phyloP scores from a whole-genome alignment of 139 green algal species.

The Marvania coccoides region DNA sequence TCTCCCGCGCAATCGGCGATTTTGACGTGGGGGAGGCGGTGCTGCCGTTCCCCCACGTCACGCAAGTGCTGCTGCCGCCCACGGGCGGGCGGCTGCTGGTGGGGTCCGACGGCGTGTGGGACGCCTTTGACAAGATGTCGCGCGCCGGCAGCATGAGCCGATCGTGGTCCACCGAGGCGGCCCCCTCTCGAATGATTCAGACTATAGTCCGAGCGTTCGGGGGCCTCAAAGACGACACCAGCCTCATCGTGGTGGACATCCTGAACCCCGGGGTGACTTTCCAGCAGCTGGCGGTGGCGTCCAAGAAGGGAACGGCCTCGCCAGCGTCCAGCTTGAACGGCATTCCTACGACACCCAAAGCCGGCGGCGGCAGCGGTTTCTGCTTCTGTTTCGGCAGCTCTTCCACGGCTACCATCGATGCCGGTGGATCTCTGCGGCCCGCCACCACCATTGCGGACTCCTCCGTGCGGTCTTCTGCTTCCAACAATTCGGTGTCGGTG shows the following conservation, averaged over 20 bases:
- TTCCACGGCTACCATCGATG: not conserved
- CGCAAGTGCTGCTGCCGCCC: slow-evolving; percentile 61
- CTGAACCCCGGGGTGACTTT: slow-evolving; percentile 41
- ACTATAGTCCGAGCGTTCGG: slow-evolving; percentile 20
- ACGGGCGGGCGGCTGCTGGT: slow-evolving; percentile 66
- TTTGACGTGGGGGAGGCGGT: slow-evolving; percentile 75
- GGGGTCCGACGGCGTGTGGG: slow-evolving; percentile 84
- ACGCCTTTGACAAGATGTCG: slow-evolving; percentile 61
- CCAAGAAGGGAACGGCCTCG: not conserved
- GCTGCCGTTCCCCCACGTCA: slow-evolving; percentile 75
- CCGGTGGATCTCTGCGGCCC: not conserved
- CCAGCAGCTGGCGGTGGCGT: slow-evolving; percentile 15
- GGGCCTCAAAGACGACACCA: slow-evolving; percentile 72
- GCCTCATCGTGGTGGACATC: slow-evolving; percentile 74
- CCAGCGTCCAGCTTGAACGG: not conserved
- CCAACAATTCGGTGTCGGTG: not conserved
- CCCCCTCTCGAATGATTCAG: slow-evolving; percentile 25
- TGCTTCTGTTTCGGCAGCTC: not conserved
- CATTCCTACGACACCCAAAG: not conserved
- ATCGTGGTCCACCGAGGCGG: slow-evolving; percentile 24
- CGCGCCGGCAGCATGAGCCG: slow-evolving; percentile 14
- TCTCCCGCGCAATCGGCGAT: slow-evolving; percentile 80
- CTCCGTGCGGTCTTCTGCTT: not conserved
- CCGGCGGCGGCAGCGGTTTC: too few species aligned
- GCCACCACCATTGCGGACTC: not conserved